These are phyloP conservation scores for Astrocystis sublimbata DNA, from an alignment of 495 filamentous ascomycete species.

Conservation along the genomic window DNA sequence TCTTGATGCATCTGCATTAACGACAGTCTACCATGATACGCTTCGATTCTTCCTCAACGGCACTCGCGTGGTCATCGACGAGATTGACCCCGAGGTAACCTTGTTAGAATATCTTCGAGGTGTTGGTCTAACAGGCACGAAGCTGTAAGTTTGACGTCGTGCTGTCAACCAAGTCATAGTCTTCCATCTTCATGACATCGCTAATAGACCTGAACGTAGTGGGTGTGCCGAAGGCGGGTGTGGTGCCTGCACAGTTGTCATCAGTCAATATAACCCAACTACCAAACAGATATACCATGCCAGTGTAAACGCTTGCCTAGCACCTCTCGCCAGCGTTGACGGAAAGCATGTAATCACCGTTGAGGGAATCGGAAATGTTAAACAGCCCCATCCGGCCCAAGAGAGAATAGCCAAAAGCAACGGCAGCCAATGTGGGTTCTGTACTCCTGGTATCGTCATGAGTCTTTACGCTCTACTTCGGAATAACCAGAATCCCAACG, in stretches of 20 bases:
- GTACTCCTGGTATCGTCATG: slow-evolving; percentile 98
- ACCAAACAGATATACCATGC: slow-evolving; percentile 89
- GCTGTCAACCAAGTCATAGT: not conserved
- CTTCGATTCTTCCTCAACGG: slow-evolving; percentile 94
- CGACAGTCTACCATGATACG: slow-evolving; percentile 46
- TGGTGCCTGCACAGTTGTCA: slow-evolving; percentile 94
- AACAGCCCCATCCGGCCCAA: slow-evolving; percentile 86
- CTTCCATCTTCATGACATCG: slow-evolving; percentile 22
- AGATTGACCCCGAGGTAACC: slow-evolving; percentile 87
- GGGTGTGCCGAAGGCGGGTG: slow-evolving; percentile 95
- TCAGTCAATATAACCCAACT: slow-evolving; percentile 90
- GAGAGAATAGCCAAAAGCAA: slow-evolving; percentile 81
- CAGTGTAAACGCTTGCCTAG: slow-evolving; percentile 91
- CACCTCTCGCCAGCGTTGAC: slow-evolving; percentile 87
- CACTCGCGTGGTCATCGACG: slow-evolving; percentile 81
- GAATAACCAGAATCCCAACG: slow-evolving; percentile 67
- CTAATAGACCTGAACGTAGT: slow-evolving; percentile 46
- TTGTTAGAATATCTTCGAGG: slow-evolving; percentile 89
- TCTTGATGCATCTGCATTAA: slow-evolving; percentile 29
- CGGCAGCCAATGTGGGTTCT: slow-evolving; percentile 77
- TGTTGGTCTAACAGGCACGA: slow-evolving; percentile 79
- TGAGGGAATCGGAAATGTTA: slow-evolving; percentile 91
- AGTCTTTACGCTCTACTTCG: slow-evolving; percentile 80
- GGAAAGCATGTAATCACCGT: slow-evolving; percentile 98
- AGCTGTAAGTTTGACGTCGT: slow-evolving; percentile 45